phyloP scores from a whole-genome alignment of 2,329 filamentous ascomycete genomes.

The Neocucurbitaria cava region DNA sequence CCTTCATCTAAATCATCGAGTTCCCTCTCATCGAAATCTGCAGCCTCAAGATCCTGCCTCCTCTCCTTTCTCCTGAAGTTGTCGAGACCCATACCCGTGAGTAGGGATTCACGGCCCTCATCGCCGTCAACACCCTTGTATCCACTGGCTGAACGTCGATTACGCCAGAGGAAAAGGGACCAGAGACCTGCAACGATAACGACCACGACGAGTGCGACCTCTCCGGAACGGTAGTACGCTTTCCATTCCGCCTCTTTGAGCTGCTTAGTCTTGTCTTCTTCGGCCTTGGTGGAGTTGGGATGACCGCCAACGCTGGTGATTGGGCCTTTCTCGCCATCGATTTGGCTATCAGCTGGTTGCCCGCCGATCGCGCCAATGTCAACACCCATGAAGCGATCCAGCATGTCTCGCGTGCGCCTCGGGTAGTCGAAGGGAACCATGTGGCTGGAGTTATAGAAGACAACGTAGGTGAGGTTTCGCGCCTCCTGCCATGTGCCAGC shows the following conservation, averaged over 20 bases:
- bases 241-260: slow-evolving; percentile 87
- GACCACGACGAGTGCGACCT: slow-evolving; percentile 83
- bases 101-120: slow-evolving; percentile 54
- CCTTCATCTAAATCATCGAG: slow-evolving; percentile 60
- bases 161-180: slow-evolving; percentile 73
- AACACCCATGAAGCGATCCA: slow-evolving; percentile 93
- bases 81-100: slow-evolving; percentile 55
- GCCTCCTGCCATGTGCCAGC: slow-evolving; percentile 95
- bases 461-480: slow-evolving; percentile 91
- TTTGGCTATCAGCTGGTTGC: slow-evolving; percentile 75
- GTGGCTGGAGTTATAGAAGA: slow-evolving; percentile 94
- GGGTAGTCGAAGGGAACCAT: slow-evolving; percentile 98
- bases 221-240: slow-evolving; percentile 86
- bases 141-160: slow-evolving; percentile 49
- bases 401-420: slow-evolving; percentile 88
- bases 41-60: slow-evolving; percentile 64
- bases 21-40: slow-evolving; percentile 68
- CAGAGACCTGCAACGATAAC: slow-evolving; percentile 74
- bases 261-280: slow-evolving; percentile 72
- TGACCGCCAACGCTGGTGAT: slow-evolving; percentile 79
- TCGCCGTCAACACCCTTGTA: slow-evolving; percentile 54
- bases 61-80: slow-evolving; percentile 54
- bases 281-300: slow-evolving; percentile 71
- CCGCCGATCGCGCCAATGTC: slow-evolving; percentile 91
- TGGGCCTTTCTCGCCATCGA: slow-evolving; percentile 84